Evolutionary conservation across 2,329 filamentous ascomycete species (phyloP).

Genomic region (Aspergillus sp.): DNA sequence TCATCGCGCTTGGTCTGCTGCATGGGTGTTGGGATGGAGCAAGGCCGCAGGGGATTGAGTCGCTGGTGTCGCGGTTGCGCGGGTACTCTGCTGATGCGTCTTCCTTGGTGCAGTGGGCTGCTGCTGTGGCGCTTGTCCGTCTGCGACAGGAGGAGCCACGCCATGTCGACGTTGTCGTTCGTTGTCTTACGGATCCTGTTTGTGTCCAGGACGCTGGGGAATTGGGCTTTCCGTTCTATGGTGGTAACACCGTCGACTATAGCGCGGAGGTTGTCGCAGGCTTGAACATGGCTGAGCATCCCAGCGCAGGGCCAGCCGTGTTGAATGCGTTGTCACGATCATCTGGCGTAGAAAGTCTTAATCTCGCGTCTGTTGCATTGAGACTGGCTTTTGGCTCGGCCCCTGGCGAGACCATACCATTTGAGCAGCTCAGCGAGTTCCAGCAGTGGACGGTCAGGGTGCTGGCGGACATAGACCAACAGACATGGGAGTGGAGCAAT

Average conservation of each 20-base stretch:
- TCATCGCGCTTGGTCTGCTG: constrained; percentile 2
- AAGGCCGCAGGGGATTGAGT: neutral
- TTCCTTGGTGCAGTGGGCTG: neutral
- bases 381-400: constrained; percentile 2
- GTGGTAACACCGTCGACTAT: neutral
- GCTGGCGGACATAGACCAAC: no score
- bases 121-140: constrained; percentile 2
- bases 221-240: neutral
- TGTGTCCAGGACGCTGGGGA: neutral
- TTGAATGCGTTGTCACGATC: neutral
- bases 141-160: neutral
- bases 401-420: neutral
- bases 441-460: neutral
- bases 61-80: neutral
- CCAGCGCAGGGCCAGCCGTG: neutral
- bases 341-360: neutral
- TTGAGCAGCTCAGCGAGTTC: constrained; percentile 1
- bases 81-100: neutral
- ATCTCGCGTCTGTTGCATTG: neutral
- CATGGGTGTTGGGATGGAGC: neutral
- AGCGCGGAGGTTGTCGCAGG: neutral
- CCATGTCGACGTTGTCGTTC: neutral
- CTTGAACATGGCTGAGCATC: neutral
- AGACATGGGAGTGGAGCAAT: no score
- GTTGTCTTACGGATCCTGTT: neutral